These are phyloP conservation scores for Suhomyces yuchorum DNA, from an alignment of 1,139 yeast genomes.

Conservation along the genomic window DNA sequence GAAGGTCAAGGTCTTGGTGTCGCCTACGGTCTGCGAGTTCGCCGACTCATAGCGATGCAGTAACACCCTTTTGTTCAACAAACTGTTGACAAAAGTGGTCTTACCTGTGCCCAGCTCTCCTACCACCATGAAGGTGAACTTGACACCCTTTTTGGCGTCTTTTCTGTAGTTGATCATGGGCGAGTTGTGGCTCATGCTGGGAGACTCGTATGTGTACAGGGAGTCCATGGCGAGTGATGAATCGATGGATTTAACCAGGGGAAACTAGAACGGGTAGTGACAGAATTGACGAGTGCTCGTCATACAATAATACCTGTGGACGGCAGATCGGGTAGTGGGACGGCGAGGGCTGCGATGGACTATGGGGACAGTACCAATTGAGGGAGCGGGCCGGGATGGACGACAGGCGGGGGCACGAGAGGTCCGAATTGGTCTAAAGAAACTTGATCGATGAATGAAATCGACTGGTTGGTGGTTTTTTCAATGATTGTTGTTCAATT, in stretches of 20 bases:
- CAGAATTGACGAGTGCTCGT: constrained; percentile 9
- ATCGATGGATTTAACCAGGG: neutral
- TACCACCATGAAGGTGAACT: constrained; percentile 50
- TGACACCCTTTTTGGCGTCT: constrained; percentile 81
- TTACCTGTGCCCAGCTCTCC: constrained; percentile 35
- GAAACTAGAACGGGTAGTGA: neutral
- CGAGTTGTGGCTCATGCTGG: constrained; percentile 38
- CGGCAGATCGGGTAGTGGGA: neutral
- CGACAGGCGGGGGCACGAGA: neutral
- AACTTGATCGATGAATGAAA: neutral
- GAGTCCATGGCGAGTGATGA: constrained; percentile 24
- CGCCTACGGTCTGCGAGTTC: constrained; percentile 25
- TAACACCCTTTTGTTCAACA: constrained; percentile 62
- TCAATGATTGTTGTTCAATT: constrained; percentile 10
- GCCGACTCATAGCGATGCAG: constrained; percentile 54
- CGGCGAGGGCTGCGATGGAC: neutral
- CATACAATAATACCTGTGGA: neutral
- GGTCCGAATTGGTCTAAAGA: neutral
- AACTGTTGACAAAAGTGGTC: constrained; percentile 42
- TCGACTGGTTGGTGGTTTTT: constrained; percentile 6
- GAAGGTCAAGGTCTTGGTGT: constrained; percentile 53
- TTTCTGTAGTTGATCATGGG: constrained; percentile 58
- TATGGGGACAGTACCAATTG: neutral
- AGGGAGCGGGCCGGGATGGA: neutral
- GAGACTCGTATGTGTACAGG: constrained; percentile 36